These are phyloP conservation scores for Amylostereum areolatum DNA, from an alignment of 1,284 basidiomycete species.

Conservation along the genomic window DNA sequence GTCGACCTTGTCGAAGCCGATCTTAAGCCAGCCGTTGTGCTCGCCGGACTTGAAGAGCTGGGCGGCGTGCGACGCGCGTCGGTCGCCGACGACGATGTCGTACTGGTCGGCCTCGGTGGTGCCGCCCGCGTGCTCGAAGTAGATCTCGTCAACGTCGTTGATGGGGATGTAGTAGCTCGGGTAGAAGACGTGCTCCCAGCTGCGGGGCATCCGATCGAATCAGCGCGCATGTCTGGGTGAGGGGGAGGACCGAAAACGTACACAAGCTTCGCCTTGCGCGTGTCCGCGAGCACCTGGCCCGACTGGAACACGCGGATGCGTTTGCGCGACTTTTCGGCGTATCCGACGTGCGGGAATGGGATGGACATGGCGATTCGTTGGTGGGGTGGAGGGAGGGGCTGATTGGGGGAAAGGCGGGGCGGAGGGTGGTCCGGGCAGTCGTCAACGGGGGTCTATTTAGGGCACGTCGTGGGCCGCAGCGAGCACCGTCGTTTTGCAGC, in stretches of 20 bases:
- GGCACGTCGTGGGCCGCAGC: no score
- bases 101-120: constrained; percentile 26
- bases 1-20: constrained; percentile 47
- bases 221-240: not conserved
- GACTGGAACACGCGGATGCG: constrained; percentile 1
- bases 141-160: constrained; percentile 35
- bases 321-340: constrained; percentile 1
- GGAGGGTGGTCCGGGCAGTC: no score
- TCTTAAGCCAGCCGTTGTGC: constrained; percentile 40
- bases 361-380: constrained; percentile 8
- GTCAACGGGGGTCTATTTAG: no score
- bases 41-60: constrained; percentile 35
- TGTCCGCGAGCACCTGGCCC: constrained; percentile 2
- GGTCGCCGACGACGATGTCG: constrained; percentile 41
- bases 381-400: no score
- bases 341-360: constrained; percentile 13
- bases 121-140: constrained; percentile 26
- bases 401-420: no score
- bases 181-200: constrained; percentile 51
- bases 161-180: constrained; percentile 49
- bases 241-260: constrained; percentile 26
- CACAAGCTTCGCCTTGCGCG: constrained; percentile 50
- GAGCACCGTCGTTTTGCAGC: no score
- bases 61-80: constrained; percentile 34
- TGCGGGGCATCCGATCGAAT: constrained; percentile 19